These are phyloP conservation scores for Tricholoma bakamatsutake DNA, from an alignment of 768 basidiomycete species.

Conservation along the genomic window DNA sequence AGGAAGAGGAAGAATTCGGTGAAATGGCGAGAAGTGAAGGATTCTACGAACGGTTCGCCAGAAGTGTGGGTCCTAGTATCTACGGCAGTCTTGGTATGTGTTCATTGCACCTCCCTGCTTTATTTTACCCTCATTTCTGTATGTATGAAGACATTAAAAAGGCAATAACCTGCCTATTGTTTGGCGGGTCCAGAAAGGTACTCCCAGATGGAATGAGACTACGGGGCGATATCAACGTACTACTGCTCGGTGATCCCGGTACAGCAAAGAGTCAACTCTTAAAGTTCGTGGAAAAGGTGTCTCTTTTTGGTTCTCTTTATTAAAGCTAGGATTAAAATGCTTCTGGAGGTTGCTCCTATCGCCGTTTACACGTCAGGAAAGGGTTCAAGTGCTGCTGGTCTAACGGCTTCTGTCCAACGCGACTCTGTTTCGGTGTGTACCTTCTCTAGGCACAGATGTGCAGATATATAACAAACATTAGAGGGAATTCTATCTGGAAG, in stretches of 20 bases:
- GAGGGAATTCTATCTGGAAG: constrained; percentile 98
- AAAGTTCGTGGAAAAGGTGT: constrained; percentile 95
- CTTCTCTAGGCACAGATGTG: not conserved
- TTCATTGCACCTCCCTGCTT: not conserved
- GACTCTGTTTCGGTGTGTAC: constrained; percentile 78
- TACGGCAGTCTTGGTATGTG: constrained; percentile 83
- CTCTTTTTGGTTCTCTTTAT: not conserved
- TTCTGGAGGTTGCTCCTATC: constrained; percentile 81
- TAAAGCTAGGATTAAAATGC: constrained; percentile 1
- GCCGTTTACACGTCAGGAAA: constrained; percentile 99
- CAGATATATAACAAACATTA: constrained; percentile 24
- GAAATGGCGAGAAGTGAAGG: constrained; percentile 84
- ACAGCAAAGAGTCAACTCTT: constrained; percentile 97
- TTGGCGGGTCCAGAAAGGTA: constrained; percentile 96
- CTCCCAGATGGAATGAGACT: constrained; percentile 96
- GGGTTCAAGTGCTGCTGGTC: constrained; percentile 95
- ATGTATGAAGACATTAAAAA: constrained; percentile 85
- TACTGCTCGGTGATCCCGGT: constrained; percentile 95
- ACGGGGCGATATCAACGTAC: constrained; percentile 95
- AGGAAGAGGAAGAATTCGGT: constrained; percentile 96
- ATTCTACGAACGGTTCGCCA: constrained; percentile 91
- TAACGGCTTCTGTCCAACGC: constrained; percentile 95
- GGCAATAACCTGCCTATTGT: constrained; percentile 91
- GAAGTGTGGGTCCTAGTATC: constrained; percentile 95
- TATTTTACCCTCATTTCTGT: constrained; percentile 2